Base-by-base conservation (phyloP, 257 asterid species). In the Leptodermis oblonga region DNA sequence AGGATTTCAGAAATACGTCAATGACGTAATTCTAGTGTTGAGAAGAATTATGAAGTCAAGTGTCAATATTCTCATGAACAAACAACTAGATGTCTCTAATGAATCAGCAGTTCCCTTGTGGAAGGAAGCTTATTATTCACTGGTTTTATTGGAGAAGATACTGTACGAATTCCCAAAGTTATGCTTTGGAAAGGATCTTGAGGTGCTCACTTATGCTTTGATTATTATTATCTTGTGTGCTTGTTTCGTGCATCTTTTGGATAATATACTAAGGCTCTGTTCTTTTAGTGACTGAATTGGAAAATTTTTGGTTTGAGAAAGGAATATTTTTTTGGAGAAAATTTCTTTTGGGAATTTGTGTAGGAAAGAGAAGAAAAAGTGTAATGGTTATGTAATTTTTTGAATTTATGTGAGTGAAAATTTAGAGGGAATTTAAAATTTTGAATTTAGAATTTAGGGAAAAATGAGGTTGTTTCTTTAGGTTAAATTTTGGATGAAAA, bases 111-210 rank as follows among this genome's bases (percentile, higher is more conserved):
- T 75, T 67, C 86, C 91, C 46, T 83, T 79, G 68, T 93, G 99
- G 97, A 90, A 86, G 75, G 97, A 88, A 81, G 92, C 96, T 45
- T 93, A 93, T 80, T 90, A 90, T 82, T 87, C 99, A 23, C 71
- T 88, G 65, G 88, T 88, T 75, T 69, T 90, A 86, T 76, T 93
- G 56, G 96, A 89, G 88, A 93, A 93, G 85, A 87, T 88, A 79
- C 80, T 87, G 22, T 52, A 68, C 55, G 90, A 88, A 52, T 86
- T 88, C 76, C 85, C 30, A 53, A 48, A 71, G 51, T 70, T 85
- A 77, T 84, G 82, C 84, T 80, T 82, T 72, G 82, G 67, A 72
- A 76, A 37, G 72, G 88, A 87, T 72, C 81, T 90, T 69, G 87
- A 87, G 99, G 99, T 93, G 84, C 64, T 39, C 45, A 68, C 65